phyloP scores from a whole-genome alignment of 495 filamentous ascomycete species.

The Filosporella fistucella region DNA sequence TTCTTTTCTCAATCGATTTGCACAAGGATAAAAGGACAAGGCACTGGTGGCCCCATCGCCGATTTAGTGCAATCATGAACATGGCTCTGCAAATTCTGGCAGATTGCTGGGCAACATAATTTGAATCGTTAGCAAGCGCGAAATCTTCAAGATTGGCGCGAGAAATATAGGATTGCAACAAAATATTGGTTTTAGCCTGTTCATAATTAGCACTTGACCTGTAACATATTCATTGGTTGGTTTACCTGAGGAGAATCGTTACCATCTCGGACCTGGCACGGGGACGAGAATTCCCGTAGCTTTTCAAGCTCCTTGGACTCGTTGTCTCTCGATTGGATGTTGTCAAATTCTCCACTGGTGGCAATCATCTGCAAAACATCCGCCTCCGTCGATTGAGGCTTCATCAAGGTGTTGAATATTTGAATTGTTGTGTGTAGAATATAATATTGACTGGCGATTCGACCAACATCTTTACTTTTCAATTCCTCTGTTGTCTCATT shows the following conservation, averaged over 20 bases:
- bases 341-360: slow-evolving; percentile 94
- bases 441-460: slow-evolving; percentile 97
- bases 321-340: slow-evolving; percentile 85
- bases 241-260: slow-evolving; percentile 78
- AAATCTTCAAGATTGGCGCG: slow-evolving; percentile 84
- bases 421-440: slow-evolving; percentile 89
- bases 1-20: slow-evolving; percentile 92
- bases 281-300: slow-evolving; percentile 59
- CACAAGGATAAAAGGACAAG: slow-evolving; percentile 82
- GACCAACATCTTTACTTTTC: slow-evolving; percentile 85
- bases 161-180: slow-evolving; percentile 95
- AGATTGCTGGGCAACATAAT: slow-evolving; percentile 93
- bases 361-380: slow-evolving; percentile 94
- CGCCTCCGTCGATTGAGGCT: slow-evolving; percentile 71
- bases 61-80: slow-evolving; percentile 95
- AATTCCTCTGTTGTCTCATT: slow-evolving; percentile 90
- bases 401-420: slow-evolving; percentile 93
- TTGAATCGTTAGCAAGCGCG: slow-evolving; percentile 81
- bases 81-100: slow-evolving; percentile 90
- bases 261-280: slow-evolving; percentile 68
- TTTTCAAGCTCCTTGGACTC: slow-evolving; percentile 74
- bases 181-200: slow-evolving; percentile 90
- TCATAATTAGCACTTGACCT: too few species aligned
- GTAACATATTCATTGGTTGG: too few species aligned
- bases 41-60: slow-evolving; percentile 92